These are phyloP conservation scores for Colletotrichum magnum DNA, from an alignment of 2,329 filamentous ascomycete species.

Conservation along the genomic window DNA sequence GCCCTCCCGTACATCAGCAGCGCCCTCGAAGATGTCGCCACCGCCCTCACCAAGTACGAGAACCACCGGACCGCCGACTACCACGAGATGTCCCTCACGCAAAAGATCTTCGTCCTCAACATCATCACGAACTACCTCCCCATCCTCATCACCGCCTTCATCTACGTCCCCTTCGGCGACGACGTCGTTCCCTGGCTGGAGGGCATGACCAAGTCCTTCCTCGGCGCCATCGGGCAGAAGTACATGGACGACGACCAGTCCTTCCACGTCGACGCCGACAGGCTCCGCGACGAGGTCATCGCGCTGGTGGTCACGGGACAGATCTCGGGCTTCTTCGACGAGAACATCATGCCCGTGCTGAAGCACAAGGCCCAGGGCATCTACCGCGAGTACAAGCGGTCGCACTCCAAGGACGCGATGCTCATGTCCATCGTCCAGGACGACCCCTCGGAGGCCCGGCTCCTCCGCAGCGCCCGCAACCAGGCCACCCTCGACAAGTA, in stretches of 20 bases:
- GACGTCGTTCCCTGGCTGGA: conserved; percentile 78
- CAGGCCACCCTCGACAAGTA: conserved; percentile 78
- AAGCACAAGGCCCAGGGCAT: conserved; percentile 70
- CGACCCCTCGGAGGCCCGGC: conserved; percentile 72
- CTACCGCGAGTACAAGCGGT: conserved; percentile 58
- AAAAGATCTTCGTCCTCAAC: conserved; percentile 83
- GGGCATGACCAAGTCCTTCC: conserved; percentile 67
- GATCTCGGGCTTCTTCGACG: conserved; percentile 79
- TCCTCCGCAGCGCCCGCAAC: conserved; percentile 74
- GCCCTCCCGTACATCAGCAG: conserved; percentile 76
- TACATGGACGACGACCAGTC: conserved; percentile 60
- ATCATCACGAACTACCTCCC: conserved; percentile 86
- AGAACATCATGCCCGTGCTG: conserved; percentile 78
- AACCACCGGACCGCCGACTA: conserved; percentile 81
- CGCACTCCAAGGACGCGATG: conserved; percentile 55
- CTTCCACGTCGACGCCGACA: conserved; percentile 76
- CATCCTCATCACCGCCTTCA: conserved; percentile 82
- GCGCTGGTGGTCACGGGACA: conserved; percentile 82
- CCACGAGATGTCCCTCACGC: conserved; percentile 78
- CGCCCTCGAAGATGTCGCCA: conserved; percentile 74
- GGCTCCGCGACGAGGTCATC: conserved; percentile 80
- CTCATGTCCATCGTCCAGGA: conserved; percentile 67
- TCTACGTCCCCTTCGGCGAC: conserved; percentile 82
- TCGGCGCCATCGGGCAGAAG: conserved; percentile 60
- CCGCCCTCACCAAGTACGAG: conserved; percentile 76